Evolutionary conservation across 2,329 filamentous ascomycete genomes (phyloP), one percentile per base, ranked within the genome.

Genomic region (Arthrobotrys megalospora): DNA sequence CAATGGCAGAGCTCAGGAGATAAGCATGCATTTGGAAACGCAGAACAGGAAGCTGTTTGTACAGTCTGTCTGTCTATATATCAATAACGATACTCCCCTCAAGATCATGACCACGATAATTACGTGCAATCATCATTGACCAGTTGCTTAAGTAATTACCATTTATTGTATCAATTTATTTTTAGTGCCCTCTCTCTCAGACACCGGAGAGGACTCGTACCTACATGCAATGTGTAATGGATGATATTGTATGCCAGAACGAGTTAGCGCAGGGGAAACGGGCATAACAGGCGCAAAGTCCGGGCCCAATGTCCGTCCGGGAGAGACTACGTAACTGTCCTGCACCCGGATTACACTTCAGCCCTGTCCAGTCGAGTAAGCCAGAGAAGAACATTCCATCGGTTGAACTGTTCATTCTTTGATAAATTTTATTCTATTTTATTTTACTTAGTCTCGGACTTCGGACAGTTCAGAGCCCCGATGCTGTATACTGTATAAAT

Each of bases 331-430:
- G 60, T 64, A 64, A 48, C 60, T 14, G 16, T 8, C 19, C 41
- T 64, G 38, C 43, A 47, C 58, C 4, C 38, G 41, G 36, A 63
- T 63, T 63, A 47, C 58, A 63, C 41, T 24, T 63, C 38, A 45
- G 58, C 58, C 58, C 58, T 34, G 38, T 60, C 24, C 28, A 36
- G 47, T 53, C 2, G 2, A 8, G 36, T 14, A 38, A 14, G 36
- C 8, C 36, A 38, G 41, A 43, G 14, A n/a, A n/a, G 12, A 16
- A 6, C 41, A 45, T 14, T 45, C 41, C 41, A 45, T 16, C 41
- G n/a, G 41, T 16, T 12, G 5, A 16, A 16, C 41, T 45, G 12
- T 45, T 12, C 41, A 16, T n/a, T 45, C 8, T n/a, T n/a, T n/a
- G n/a, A n/a, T n/a, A n/a, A n/a, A n/a, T n/a, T n/a, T n/a, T n/a